Evolutionary conservation across 176 grass and related monocot genomes (phyloP), one percentile per base, ranked within the genome.

Genomic region (Aegilops sharonensis): DNA sequence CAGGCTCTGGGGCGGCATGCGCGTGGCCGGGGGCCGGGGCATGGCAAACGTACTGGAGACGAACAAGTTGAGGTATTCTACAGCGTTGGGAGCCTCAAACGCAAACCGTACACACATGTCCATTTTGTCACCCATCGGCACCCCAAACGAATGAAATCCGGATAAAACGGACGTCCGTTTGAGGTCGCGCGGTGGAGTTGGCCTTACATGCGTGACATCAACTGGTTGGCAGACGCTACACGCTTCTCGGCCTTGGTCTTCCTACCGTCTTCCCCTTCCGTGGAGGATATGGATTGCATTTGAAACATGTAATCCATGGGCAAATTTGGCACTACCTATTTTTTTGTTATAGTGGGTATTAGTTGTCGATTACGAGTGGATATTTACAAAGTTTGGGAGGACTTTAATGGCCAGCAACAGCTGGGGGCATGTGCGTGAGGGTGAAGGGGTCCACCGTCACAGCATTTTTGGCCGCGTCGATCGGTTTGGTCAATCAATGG

Each of bases 251-350:
- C 40, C 40, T 14, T 14, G 1, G 9, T 34, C 64, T 90, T 86
- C 72, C 62, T 90, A 31, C 79, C 65, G 17, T 68, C 84, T 83
- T 87, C 89, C 9, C 71, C 30, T 76, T 32, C 37, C 3, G 18
- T 20, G 78, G 39, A n/a, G 43, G 85, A 87, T 75, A 84, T 66
- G 81, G 47, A 57, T 75, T 50, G 81, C 68, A 62, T 69, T 84
- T 1, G 3, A 83, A 83, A 87, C 89, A 79, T 87, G 85, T 80
- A 80, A 75, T 48, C 35, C 6, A 27, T 84, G 85, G 75, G 89
- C 50, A 83, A 87, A 83, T 79, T 87, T 20, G 80, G 66, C 30
- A 42, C 69, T 10, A 4, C 1, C 1, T 47, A 14, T 52, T 52
- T 37, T 37, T 13, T 47, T 4, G 1, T 40, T 42, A 42, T 17